These are phyloP conservation scores for Nannochloris sp. DNA, from an alignment of 139 green algal species.

Conservation along the genomic window DNA sequence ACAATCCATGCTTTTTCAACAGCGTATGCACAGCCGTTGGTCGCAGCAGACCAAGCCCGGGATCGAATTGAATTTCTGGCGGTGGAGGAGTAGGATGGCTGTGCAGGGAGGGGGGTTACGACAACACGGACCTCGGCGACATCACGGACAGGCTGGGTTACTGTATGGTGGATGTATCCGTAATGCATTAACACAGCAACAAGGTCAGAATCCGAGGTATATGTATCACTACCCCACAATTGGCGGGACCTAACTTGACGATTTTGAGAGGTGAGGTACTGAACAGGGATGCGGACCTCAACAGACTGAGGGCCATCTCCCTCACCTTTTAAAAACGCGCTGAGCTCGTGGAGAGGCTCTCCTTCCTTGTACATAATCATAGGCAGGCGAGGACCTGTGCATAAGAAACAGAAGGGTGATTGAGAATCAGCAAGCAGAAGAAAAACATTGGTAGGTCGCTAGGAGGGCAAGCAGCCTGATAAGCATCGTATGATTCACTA, in stretches of 20 bases:
- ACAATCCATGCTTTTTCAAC: constrained; percentile 72
- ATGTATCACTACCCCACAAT: constrained; percentile 88
- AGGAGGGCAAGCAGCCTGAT: too few species aligned
- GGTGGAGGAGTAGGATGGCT: constrained; percentile 51
- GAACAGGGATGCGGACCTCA: constrained; percentile 55
- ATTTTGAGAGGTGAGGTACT: constrained; percentile 54
- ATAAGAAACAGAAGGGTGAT: too few species aligned
- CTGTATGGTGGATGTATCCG: constrained; percentile 64
- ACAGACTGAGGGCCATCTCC: constrained; percentile 17
- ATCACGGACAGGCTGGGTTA: neutral
- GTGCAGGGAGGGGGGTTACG: constrained; percentile 48
- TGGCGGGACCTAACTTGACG: constrained; percentile 79
- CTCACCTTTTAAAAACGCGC: neutral
- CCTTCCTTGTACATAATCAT: constrained; percentile 37
- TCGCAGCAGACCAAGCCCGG: constrained; percentile 58
- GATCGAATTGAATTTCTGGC: constrained; percentile 72
- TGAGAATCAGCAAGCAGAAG: too few species aligned
- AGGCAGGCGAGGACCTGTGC: constrained; percentile 22
- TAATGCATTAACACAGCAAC: constrained; percentile 92
- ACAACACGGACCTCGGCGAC: constrained; percentile 59
- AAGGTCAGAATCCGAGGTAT: constrained; percentile 90
- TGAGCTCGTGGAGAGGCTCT: constrained; percentile 31
- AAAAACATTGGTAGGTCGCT: too few species aligned
- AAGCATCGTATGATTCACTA: too few species aligned
- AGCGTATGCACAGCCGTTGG: constrained; percentile 60